Percentiles rank a stretch among this genome's conserved stretches.
Conservation (phyloP, 768 basidiomycete species). For the Tulasnella sp. region DNA sequence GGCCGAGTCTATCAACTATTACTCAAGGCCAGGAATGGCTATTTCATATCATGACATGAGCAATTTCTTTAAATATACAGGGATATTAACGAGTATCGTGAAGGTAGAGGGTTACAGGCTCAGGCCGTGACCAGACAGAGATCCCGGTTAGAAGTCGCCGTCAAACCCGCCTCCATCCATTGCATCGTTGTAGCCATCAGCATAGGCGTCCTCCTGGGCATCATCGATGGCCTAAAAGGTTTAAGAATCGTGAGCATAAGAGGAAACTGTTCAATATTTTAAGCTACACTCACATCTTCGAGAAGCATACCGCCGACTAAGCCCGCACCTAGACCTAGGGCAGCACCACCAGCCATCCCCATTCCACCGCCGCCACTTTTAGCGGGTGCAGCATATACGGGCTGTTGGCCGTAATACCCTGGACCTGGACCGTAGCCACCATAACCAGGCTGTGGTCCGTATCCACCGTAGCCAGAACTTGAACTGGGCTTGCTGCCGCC, state of each 20-base stretch:
- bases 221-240: neutral
- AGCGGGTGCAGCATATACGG: neutral
- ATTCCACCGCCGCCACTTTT: neutral
- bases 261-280: neutral
- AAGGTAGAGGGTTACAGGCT: too few species aligned
- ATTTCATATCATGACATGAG: too few species aligned
- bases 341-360: neutral
- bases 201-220: neutral
- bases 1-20: too few species aligned
- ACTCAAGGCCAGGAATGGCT: too few species aligned
- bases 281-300: constrained; percentile 10
- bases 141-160: neutral
- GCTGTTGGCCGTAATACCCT: constrained; percentile 20
- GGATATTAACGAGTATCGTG: too few species aligned
- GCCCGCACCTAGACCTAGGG: neutral
- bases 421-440: neutral
- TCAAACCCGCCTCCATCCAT: neutral
- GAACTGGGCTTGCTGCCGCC: neutral
- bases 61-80: too few species aligned
- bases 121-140: too few species aligned
- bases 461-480: neutral
- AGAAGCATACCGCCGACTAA: neutral
- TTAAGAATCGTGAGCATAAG: too few species aligned
- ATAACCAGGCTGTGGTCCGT: neutral
- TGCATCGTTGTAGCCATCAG: neutral